Evolutionary conservation across 108 stramenopile genomes (phyloP).

Genomic region (Stephanodiscus minutulus): DNA sequence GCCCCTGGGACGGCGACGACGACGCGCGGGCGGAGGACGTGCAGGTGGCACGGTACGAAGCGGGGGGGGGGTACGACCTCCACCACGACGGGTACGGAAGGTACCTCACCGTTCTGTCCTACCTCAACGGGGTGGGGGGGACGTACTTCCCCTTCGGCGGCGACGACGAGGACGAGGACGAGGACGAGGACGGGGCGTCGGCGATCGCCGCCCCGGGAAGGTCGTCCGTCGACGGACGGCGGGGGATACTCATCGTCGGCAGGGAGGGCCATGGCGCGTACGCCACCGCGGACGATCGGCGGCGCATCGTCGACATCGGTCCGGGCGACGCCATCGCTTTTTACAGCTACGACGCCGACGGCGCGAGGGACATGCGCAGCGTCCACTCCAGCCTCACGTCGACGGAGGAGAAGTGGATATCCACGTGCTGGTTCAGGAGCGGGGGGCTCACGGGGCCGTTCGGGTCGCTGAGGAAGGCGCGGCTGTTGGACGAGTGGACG

Average conservation of each 20-base stretch:
- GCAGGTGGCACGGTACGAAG: slow-evolving; percentile 51
- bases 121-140: slow-evolving; percentile 59
- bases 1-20: not conserved
- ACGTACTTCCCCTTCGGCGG: slow-evolving; percentile 58
- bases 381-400: slow-evolving; percentile 39
- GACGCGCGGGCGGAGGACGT: slow-evolving; percentile 33
- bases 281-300: not conserved
- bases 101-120: slow-evolving; percentile 52
- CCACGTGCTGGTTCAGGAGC: slow-evolving; percentile 48
- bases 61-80: slow-evolving; percentile 41
- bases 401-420: slow-evolving; percentile 52
- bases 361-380: slow-evolving; percentile 31
- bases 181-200: not conserved
- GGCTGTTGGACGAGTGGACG: slow-evolving; percentile 11
- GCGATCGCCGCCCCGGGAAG: slow-evolving; percentile 1
- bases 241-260: slow-evolving; percentile 45
- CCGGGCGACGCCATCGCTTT: slow-evolving; percentile 57
- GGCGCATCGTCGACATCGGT: slow-evolving; percentile 30
- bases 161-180: slow-evolving; percentile 1
- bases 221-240: slow-evolving; percentile 13
- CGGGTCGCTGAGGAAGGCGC: slow-evolving; percentile 16
- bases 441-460: slow-evolving; percentile 38
- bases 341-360: slow-evolving; percentile 43
- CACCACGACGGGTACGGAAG: slow-evolving; percentile 54
- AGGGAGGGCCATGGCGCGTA: slow-evolving; percentile 26